Conservation (phyloP, 805 yeast genomes). For the Candida caryicola region DNA sequence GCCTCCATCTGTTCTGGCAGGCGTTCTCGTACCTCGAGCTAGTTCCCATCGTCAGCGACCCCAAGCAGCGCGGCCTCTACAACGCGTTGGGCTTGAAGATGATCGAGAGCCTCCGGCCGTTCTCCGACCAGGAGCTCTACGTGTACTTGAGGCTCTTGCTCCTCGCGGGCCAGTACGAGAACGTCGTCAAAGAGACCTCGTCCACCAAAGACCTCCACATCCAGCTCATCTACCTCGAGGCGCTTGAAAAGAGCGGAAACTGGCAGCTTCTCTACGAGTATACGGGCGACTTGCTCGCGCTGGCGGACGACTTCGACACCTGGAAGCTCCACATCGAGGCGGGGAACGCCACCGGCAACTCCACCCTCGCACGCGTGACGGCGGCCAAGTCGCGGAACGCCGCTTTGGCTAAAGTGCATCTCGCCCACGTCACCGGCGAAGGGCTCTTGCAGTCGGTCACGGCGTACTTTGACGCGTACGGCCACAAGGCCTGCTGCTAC, state of each 20-base stretch:
- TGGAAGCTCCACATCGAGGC: slow-evolving; percentile 49
- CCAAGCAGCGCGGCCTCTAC: slow-evolving; percentile 49
- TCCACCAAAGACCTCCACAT: slow-evolving; percentile 59
- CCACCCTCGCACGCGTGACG: not conserved
- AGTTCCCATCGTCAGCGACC: slow-evolving; percentile 28
- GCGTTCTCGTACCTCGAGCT: slow-evolving; percentile 52
- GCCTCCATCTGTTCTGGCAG: slow-evolving; percentile 48
- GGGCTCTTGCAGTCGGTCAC: slow-evolving; percentile 27
- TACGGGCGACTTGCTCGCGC: slow-evolving; percentile 41
- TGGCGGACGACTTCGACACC: slow-evolving; percentile 73
- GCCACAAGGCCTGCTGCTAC: slow-evolving; percentile 62
- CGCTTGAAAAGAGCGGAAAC: slow-evolving; percentile 38
- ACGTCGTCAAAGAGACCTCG: slow-evolving; percentile 29
- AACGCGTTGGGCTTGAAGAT: slow-evolving; percentile 61
- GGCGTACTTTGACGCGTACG: slow-evolving; percentile 45
- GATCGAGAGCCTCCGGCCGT: slow-evolving; percentile 51
- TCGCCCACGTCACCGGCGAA: slow-evolving; percentile 25
- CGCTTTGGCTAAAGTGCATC: slow-evolving; percentile 50
- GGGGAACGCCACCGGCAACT: not conserved
- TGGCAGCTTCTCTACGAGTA: slow-evolving; percentile 45
- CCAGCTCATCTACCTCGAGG: slow-evolving; percentile 50
- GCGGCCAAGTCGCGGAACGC: slow-evolving; percentile 51
- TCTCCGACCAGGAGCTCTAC: slow-evolving; percentile 63
- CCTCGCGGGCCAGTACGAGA: slow-evolving; percentile 29
- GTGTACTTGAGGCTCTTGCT: slow-evolving; percentile 53